Conservation (phyloP, 75 land plant genomes). For the Larix kaempferi region DNA sequence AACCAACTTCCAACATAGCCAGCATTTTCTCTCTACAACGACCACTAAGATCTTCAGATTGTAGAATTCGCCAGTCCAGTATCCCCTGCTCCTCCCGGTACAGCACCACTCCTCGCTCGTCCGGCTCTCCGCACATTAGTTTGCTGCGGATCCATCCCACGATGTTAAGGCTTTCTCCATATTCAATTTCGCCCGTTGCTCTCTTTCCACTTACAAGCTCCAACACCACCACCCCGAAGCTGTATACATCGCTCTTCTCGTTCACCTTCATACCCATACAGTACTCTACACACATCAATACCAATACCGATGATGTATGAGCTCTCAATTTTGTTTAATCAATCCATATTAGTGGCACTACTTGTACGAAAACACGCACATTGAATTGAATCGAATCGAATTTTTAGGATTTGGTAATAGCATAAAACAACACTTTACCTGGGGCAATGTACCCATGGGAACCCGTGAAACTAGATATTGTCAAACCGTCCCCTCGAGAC, state of each 20-base stretch:
- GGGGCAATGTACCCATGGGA: background rate
- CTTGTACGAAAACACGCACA: too few species aligned
- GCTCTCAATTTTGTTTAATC: background rate
- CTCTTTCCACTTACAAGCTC: conserved; percentile 31
- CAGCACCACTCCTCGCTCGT: too few species aligned
- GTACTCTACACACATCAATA: too few species aligned
- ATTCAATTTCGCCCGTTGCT: conserved; percentile 20
- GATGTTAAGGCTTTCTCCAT: conserved; percentile 31
- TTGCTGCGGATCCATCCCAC: conserved; percentile 18
- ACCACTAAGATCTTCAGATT: too few species aligned
- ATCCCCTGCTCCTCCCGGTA: too few species aligned
- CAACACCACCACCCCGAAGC: conserved; percentile 43
- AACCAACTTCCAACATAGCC: background rate
- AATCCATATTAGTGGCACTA: too few species aligned
- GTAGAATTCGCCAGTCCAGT: background rate
- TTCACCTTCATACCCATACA: conserved; percentile 24
- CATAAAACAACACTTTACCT: background rate
- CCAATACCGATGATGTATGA: too few species aligned
- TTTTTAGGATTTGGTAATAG: conserved; percentile 16
- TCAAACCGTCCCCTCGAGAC: background rate
- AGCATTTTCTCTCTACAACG: background rate
- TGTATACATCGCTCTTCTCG: conserved; percentile 40
- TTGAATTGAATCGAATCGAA: too few species aligned
- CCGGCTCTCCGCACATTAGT: too few species aligned
- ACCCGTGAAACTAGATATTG: background rate